These are phyloP conservation scores for Microbotryomycetes sp. DNA, from an alignment of 1,284 basidiomycete genomes.

Conservation along the genomic window DNA sequence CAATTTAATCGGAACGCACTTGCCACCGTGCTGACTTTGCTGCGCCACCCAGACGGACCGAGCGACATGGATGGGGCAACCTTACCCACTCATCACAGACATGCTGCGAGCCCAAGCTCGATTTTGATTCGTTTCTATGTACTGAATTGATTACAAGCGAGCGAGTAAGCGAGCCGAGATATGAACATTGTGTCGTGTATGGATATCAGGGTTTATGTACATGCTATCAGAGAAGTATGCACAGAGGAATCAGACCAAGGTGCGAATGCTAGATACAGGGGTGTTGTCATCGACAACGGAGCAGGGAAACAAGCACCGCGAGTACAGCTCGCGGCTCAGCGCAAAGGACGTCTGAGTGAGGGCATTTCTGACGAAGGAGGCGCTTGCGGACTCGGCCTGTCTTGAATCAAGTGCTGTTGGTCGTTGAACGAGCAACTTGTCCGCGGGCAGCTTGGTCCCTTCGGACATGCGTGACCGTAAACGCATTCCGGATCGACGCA, in stretches of 20 bases:
- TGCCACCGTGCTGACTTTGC: neutral
- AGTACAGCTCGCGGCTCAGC: too few species aligned
- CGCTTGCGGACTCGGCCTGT: too few species aligned
- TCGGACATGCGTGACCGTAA: constrained; percentile 20
- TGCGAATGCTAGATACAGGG: too few species aligned
- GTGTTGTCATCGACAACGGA: too few species aligned
- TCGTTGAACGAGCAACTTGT: constrained; percentile 19
- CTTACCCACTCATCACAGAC: constrained; percentile 52
- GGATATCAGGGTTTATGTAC: too few species aligned
- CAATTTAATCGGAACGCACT: too few species aligned
- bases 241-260: too few species aligned
- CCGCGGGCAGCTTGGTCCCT: constrained; percentile 14
- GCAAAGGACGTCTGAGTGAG: too few species aligned
- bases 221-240: too few species aligned
- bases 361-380: too few species aligned
- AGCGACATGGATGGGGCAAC: constrained; percentile 60
- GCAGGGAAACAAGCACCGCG: too few species aligned
- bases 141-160: neutral
- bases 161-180: neutral
- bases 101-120: constrained; percentile 34
- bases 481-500: constrained; percentile 14
- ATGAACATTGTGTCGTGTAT: too few species aligned
- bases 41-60: constrained; percentile 45
- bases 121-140: neutral
- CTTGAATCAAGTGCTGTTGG: neutral